Percentiles rank a stretch among this genome's conserved stretches.
phyloP scores from a whole-genome alignment of 2,329 filamentous ascomycete species.

The Endothia cerciana region DNA sequence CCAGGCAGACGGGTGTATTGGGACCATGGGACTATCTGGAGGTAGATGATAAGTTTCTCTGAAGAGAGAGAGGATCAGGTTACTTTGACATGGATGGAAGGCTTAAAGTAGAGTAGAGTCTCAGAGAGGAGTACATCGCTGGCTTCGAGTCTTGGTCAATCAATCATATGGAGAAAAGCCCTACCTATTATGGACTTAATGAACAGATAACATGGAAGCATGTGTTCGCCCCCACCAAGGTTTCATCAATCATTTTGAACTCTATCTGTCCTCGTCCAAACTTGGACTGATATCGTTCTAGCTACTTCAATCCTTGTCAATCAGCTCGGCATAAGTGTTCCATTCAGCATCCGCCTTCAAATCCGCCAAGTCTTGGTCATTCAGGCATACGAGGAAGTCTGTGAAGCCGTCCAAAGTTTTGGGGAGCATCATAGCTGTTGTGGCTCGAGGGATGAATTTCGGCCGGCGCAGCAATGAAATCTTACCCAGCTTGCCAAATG shows the following conservation, averaged over 20 bases:
- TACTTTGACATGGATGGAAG: neutral
- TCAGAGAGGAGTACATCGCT: neutral
- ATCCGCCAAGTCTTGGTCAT: neutral
- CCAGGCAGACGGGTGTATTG: neutral
- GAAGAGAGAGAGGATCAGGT: neutral
- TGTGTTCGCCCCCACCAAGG: too few species aligned
- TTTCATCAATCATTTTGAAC: too few species aligned
- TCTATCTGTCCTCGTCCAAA: too few species aligned
- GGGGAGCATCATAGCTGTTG: neutral
- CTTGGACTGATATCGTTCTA: too few species aligned
- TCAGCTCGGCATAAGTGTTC: constrained; percentile 3
- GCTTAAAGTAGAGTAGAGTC: neutral
- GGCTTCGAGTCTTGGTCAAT: neutral
- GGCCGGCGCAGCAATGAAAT: neutral
- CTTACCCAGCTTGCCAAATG: constrained; percentile 1
- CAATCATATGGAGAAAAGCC: neutral
- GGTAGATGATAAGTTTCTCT: neutral
- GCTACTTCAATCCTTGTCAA: neutral
- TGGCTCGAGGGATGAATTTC: neutral
- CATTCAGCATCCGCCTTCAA: constrained; percentile 1
- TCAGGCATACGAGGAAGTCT: constrained; percentile 3
- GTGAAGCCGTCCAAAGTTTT: neutral
- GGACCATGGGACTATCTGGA: neutral
- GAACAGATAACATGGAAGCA: too few species aligned
- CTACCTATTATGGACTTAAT: too few species aligned